These are phyloP conservation scores for Trametes meyenii DNA, from an alignment of 768 basidiomycete species.

Conservation along the genomic window DNA sequence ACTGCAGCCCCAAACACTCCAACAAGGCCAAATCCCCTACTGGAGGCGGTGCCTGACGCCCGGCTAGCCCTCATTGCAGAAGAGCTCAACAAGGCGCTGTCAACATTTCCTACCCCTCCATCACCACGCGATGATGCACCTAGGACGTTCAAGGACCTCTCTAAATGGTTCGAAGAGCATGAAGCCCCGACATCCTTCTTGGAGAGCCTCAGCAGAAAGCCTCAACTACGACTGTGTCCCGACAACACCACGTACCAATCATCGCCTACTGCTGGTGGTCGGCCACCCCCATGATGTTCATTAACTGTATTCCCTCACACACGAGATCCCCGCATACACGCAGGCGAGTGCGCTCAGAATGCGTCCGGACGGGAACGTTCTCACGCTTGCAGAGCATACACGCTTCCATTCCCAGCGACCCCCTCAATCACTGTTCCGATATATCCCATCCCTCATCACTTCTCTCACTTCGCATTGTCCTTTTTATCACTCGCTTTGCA, in stretches of 20 bases:
- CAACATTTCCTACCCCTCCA: not conserved
- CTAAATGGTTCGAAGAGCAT: slow-evolving; percentile 9
- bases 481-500: not conserved
- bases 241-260: not conserved
- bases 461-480: not conserved
- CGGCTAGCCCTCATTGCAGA: not conserved
- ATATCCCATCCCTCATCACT: slow-evolving; percentile 2
- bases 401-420: not conserved
- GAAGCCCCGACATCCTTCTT: not conserved
- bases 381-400: not conserved
- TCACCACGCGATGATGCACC: not conserved
- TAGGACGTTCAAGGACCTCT: slow-evolving; percentile 1
- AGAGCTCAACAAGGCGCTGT: not conserved
- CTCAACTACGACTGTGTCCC: not conserved
- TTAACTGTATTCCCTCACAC: not conserved
- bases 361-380: not conserved
- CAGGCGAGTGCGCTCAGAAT: not conserved
- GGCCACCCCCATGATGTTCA: not conserved
- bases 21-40: not conserved
- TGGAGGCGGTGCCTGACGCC: not conserved
- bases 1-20: not conserved
- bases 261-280: not conserved
- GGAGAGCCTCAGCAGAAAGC: not conserved
- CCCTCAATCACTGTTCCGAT: not conserved
- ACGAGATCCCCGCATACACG: not conserved